Base-by-base conservation (phyloP, 345 rosid species). In the Draba incana region DNA sequence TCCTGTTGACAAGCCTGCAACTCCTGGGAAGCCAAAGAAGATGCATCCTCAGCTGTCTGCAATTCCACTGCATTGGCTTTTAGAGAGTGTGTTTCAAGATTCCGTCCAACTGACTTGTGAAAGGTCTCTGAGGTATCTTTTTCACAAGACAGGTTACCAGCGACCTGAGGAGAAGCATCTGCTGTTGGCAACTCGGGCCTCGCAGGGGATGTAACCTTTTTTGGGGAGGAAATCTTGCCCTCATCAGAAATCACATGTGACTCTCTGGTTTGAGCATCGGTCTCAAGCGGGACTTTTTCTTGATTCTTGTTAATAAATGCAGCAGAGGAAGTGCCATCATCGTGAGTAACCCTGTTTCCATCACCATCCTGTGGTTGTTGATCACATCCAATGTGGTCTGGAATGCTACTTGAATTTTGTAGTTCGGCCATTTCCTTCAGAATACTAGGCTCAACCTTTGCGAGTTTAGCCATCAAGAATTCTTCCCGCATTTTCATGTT, bases 401-500 rank as follows among this genome's bases (percentile, higher is more conserved):
- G 50, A 23, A 44, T 50, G 53, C 33, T 44, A 57, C 69, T 53
- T 48, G 42, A 55, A 43, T 46, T 62, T 48, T 60, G 77, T 16
- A 62, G 74, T 57, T 88, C 88, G 55, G 66, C 86, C 61, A 69
- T 66, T 27, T 81, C 75, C 60, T 75, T 75, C 25, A 62, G 68
- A 56, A 75, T 63, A 73, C 66, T 68, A 35, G 79, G 55, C 25
- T 81, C 88, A 35, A 57, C 62, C 80, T 84, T 86, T 53, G 84
- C 82, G 31, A 82, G 85, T 86, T 81, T 94, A 64, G 79, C 66
- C 47, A 71, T 79, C 74, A 91, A 66, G 65, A 72, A 71, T 43
- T 89, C 97, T 77, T 91, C 92, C 81, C 77, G 85, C 51, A 80
- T 73, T 81, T 81, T 94, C 23, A 86, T 75, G 64, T 72, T 86